Evolutionary conservation across 2,329 filamentous ascomycete genomes (phyloP), one percentile per base, ranked within the genome.

Genomic region (Exserohilum turcica): DNA sequence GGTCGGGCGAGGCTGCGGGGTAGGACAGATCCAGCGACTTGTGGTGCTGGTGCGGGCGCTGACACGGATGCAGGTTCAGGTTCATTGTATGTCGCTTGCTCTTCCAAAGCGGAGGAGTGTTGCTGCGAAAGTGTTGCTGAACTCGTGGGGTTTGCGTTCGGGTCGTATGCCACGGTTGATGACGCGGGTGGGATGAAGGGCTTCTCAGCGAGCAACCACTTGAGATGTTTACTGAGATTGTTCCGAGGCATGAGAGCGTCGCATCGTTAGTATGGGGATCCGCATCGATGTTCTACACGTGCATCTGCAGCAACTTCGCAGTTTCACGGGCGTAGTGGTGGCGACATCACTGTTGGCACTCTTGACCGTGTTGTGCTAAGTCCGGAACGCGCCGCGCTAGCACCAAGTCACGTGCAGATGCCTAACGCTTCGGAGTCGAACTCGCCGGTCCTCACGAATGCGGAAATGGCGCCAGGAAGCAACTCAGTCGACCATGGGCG

Each of bases 171-270:
- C 58, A 70, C 58, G 48, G 67, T 54, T 27, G 70, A 62, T 44
- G 55, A 48, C 36, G 66, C 61, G 37, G 68, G 62, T n/a, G 78
- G 77, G 42, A 80, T 55, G 59, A 77, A 77, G 36, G 79, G 77
- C 64, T 77, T 79, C 55, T 72, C 71, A 57, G 64, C 66, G 50
- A 79, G 65, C 67, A 82, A 71, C 79, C 79, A 82, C 56, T 71
- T 71, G 56, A 82, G 70, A 60, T 82, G 79, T 65, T 75, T 74
- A 54, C 65, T 70, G 56, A 81, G 68, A 59, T 82, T 82, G 67
- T 81, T 74, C 61, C 67, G 62, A 74, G 79, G 79, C 79, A 81
- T 81, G 48, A 68, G 67, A 61, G 61, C 56, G 62, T 63, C 56
- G 63, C 71, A 71, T 70, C 44, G 45, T 70, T 43, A 24, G 46